phyloP scores from a whole-genome alignment of 1,139 yeast species.

The Pichia sp. region DNA sequence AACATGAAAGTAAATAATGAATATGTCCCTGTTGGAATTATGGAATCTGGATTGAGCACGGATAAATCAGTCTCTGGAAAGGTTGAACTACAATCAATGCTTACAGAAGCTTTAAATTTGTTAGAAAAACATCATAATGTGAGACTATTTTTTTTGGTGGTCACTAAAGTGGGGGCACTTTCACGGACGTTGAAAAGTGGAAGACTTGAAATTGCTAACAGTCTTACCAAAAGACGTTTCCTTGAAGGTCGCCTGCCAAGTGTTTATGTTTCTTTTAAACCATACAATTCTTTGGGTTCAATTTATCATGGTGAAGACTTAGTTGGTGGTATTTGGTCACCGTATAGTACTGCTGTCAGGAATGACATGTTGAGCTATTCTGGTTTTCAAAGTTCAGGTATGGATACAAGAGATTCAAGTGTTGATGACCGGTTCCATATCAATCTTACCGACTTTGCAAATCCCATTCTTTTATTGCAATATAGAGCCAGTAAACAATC shows the following conservation, averaged over 20 bases:
- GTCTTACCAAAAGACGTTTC: slow-evolving; percentile 81
- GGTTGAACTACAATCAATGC: slow-evolving; percentile 63
- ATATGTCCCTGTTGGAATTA: slow-evolving; percentile 78
- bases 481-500: slow-evolving; percentile 72
- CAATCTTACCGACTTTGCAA: slow-evolving; percentile 65
- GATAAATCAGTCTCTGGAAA: slow-evolving; percentile 39
- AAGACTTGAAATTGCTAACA: slow-evolving; percentile 86
- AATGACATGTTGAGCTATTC: slow-evolving; percentile 45
- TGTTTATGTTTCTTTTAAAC: slow-evolving; percentile 76
- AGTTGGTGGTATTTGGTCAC: slow-evolving; percentile 86
- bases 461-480: slow-evolving; percentile 72
- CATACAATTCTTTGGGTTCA: slow-evolving; percentile 60
- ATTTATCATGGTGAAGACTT: slow-evolving; percentile 77
- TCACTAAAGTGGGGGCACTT: slow-evolving; percentile 75
- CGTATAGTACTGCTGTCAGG: slow-evolving; percentile 58
- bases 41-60: slow-evolving; percentile 68
- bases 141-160: slow-evolving; percentile 74
- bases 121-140: slow-evolving; percentile 68
- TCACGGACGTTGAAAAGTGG: slow-evolving; percentile 85
- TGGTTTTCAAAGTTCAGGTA: slow-evolving; percentile 65
- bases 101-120: slow-evolving; percentile 68
- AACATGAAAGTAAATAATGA: slow-evolving; percentile 83
- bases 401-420: slow-evolving; percentile 72
- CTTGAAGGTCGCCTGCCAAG: slow-evolving; percentile 72
- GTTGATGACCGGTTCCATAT: slow-evolving; percentile 75